Evolutionary conservation across 352 stramenopile genomes (phyloP), one percentile per base, ranked within the genome.

Genomic region (Globisporangium radiosum): DNA sequence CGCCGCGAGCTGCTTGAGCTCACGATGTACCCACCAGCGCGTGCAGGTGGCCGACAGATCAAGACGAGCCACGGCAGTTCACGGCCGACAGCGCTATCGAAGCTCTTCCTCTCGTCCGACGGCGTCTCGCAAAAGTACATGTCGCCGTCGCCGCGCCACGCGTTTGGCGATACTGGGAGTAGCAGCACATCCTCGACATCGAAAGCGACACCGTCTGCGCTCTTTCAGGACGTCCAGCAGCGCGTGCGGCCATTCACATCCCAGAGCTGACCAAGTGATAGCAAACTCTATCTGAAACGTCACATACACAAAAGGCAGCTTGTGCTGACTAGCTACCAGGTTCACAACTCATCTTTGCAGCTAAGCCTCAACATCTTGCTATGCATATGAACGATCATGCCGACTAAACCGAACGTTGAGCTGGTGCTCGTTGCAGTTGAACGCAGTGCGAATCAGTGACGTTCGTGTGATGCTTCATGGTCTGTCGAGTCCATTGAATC

Each of bases 51-150:
- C 0, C 71, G 81, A 5, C 76, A 87, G 47, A 79, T 87, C 50
- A 87, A 89, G 59, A 86, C 78, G 8, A 89, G 76, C 40, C 69
- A 86, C 15, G 67, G 71, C 2, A 70, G 59, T 14, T 73, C 71
- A 11, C 71, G 79, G 3, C 74, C 78, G 11, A 87, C 81, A 17
- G 71, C 68, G 1, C 57, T 90, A 14, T 92, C 81, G 36, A 68
- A 70, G 17, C 64, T 90, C 45, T 88, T 81, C 48, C 60, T 92
- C 15, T 87, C 81, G n/a, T 88, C 79, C 2, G 81, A 90, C 57
- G 79, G 78, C 13, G 62, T 92, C 60, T 88, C 78, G 33, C 70
- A 92, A 57, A 84, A 87, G 40, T 90, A 92, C 39, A 81, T 82
- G 5, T 55, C 75, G 25, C 63, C 73, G n/a, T 65, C 74, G 40